A percentile compares a stretch with the other conserved stretches of the same genome.
Conservation (phyloP, 2,329 filamentous ascomycete genomes). For the Chaetomium sp. region DNA sequence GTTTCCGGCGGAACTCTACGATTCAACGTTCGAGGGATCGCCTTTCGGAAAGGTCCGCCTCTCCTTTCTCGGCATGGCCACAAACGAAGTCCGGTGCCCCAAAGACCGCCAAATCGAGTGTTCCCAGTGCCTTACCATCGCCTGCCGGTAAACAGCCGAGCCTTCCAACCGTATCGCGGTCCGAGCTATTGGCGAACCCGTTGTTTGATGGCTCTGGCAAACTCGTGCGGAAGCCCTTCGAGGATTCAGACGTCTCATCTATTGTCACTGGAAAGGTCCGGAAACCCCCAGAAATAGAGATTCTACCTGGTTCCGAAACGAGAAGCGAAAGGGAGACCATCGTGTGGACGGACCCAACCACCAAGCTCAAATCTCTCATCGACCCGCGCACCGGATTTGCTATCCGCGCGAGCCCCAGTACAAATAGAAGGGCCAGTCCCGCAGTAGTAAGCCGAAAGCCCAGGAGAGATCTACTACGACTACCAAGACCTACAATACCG, state of each 20-base stretch:
- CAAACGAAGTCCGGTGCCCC: constrained; percentile 26
- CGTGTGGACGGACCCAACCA: constrained; percentile 57
- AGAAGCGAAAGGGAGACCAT: constrained; percentile 27
- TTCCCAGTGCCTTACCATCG: background rate
- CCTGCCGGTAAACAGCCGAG: too few species aligned
- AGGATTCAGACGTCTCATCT: constrained; percentile 24
- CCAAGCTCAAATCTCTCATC: constrained; percentile 44
- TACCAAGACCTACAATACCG: too few species aligned
- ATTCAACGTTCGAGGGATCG: too few species aligned
- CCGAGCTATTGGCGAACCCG: constrained; percentile 10
- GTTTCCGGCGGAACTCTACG: too few species aligned
- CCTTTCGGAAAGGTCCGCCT: constrained; percentile 13
- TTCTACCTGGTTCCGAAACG: background rate
- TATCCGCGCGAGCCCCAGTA: constrained; percentile 19
- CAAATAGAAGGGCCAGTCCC: constrained; percentile 45
- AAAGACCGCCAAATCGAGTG: constrained; percentile 24
- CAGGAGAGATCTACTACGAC: background rate
- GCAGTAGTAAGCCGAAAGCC: background rate
- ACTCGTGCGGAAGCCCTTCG: constrained; percentile 41
- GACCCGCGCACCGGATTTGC: constrained; percentile 51
- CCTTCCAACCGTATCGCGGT: too few species aligned
- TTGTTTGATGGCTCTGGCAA: constrained; percentile 37
- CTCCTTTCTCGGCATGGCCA: constrained; percentile 35
- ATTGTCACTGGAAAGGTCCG: background rate
- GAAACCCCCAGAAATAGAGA: too few species aligned